phyloP scores from a whole-genome alignment of 2,329 filamentous ascomycete species.

The Zelopaecilomyces penicillatus region DNA sequence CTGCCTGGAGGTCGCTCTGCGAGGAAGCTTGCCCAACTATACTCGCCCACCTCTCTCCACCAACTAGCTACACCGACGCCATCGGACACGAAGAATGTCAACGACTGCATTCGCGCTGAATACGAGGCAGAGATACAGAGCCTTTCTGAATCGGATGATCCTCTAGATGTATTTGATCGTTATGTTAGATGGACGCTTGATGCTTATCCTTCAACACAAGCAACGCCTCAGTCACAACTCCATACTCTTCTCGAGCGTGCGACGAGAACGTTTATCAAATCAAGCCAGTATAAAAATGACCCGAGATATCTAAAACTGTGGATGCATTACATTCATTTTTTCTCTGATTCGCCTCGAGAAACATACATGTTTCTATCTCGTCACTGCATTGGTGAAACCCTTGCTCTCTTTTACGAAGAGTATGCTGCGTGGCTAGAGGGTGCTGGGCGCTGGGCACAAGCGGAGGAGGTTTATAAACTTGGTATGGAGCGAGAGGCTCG shows the following conservation, averaged over 20 bases:
- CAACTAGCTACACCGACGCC: constrained; percentile 56
- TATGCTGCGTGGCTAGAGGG: constrained; percentile 89
- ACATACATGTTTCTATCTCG: constrained; percentile 86
- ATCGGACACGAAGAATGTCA: constrained; percentile 64
- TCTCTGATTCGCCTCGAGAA: constrained; percentile 87
- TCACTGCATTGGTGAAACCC: constrained; percentile 74
- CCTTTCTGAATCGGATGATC: constrained; percentile 84
- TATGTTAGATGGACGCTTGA: constrained; percentile 97
- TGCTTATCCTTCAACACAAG: constrained; percentile 88
- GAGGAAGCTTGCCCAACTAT: constrained; percentile 74
- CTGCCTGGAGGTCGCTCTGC: constrained; percentile 82
- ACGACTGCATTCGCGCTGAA: constrained; percentile 71
- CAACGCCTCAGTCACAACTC: constrained; percentile 83
- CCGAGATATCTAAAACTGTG: constrained; percentile 87
- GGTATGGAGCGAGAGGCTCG: constrained; percentile 84
- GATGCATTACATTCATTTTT: constrained; percentile 88
- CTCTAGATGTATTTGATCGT: constrained; percentile 88
- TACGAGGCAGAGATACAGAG: constrained; percentile 76
- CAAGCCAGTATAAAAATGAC: constrained; percentile 87
- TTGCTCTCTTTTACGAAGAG: constrained; percentile 94
- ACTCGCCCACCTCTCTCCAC: constrained; percentile 57
- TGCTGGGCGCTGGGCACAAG: constrained; percentile 76
- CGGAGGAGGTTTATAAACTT: constrained; percentile 85
- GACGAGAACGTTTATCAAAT: constrained; percentile 81
- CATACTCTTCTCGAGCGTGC: constrained; percentile 84